phyloP scores from a whole-genome alignment of 1,139 yeast species.

The Blastobotrys proliferans region DNA sequence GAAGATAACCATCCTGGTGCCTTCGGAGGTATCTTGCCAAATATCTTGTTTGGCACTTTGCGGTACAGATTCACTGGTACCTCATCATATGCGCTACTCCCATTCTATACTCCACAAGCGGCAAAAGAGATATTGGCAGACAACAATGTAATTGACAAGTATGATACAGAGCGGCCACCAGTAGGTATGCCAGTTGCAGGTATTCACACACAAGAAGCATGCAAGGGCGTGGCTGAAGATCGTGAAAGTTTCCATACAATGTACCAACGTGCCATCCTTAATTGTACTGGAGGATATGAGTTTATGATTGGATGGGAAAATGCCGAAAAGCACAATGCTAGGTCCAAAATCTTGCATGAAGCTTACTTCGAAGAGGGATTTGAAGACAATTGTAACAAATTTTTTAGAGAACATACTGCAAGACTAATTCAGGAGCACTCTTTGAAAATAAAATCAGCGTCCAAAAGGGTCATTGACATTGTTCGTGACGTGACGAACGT shows the following conservation, averaged over 20 bases:
- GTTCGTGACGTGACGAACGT: conserved; percentile 13
- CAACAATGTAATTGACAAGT: conserved; percentile 10
- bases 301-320: conserved; percentile 15
- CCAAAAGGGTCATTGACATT: conserved; percentile 12
- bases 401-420: conserved; percentile 10
- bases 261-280: conserved; percentile 13
- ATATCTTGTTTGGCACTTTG: conserved; percentile 7
- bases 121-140: conserved; percentile 7
- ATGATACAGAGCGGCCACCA: conserved; percentile 11
- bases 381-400: conserved; percentile 8
- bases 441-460: conserved; percentile 6
- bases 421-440: conserved; percentile 10
- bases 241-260: conserved; percentile 11
- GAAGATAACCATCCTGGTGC: conserved; percentile 11
- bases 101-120: conserved; percentile 12
- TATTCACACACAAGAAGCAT: conserved; percentile 13
- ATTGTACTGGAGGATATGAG: conserved; percentile 13
- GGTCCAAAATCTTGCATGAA: conserved; percentile 11
- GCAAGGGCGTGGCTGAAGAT: conserved; percentile 13
- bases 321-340: conserved; percentile 9
- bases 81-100: conserved; percentile 9
- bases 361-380: conserved; percentile 13
- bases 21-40: conserved; percentile 10
- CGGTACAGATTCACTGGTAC: conserved; percentile 12
- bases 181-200: conserved; percentile 11